Evolutionary conservation across 768 basidiomycete genomes (phyloP), one percentile per base, ranked within the genome.

Genomic region (Pseudohyphozyma bogoriensis): DNA sequence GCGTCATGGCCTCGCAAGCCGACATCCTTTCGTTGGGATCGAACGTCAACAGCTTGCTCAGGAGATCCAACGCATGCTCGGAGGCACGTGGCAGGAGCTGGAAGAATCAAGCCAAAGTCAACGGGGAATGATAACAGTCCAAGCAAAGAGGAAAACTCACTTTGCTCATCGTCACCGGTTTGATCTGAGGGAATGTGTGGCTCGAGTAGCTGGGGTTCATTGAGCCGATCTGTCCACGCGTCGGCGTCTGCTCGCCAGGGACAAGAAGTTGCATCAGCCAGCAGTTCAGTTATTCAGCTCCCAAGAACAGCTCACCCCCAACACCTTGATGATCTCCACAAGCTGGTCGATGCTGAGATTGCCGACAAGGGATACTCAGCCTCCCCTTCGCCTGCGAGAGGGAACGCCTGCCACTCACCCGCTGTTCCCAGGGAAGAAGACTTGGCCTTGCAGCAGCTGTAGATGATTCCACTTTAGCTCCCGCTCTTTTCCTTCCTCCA

Each of bases 191-290:
- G 78, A 99, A 96, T 75, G 92, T 92, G 81, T 96, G 93, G 73
- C 95, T 89, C 89, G 92, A 92, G 77, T 99, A 99, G 77, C 92
- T 93, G 55, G 93, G 93, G 76, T 99, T 97, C 95, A 99, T 97
- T 66, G 90, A 92, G 83, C 92, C 92, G 80, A 97, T 95, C 76
- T 99, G 91, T 72, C 95, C 91, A 65, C 89, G 78, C 58, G 91
- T 92, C 1, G 95, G 95, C 26, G 95, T 97, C 15, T n/a, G n/a
- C n/a, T n/a, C n/a, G n/a, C n/a, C n/a, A n/a, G n/a, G n/a, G n/a
- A n/a, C n/a, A n/a, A n/a, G n/a, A n/a, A n/a, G n/a, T n/a, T n/a
- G n/a, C n/a, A n/a, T n/a, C n/a, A n/a, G n/a, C n/a, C n/a, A n/a
- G n/a, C n/a, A n/a, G n/a, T n/a, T n/a, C n/a, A n/a, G n/a, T n/a